phyloP scores from a whole-genome alignment of 2,329 filamentous ascomycete species.

The Amylocarpus encephaloides region DNA sequence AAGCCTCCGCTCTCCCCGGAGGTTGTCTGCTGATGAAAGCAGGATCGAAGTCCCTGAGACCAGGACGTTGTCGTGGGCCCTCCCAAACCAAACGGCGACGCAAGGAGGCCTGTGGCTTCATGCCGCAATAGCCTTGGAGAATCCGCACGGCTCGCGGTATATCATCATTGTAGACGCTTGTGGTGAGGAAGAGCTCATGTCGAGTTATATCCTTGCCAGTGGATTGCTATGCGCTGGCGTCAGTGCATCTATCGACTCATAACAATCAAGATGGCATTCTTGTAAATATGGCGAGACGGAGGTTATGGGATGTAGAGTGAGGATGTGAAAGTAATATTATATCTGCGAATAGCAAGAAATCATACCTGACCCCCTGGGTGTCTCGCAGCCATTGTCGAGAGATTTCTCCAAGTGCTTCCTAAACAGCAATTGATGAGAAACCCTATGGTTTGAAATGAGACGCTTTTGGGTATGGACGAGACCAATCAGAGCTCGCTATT shows the following conservation, averaged over 20 bases:
- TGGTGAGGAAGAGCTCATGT: constrained; percentile 55
- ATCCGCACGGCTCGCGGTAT: constrained; percentile 45
- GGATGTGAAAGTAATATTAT: too few species aligned
- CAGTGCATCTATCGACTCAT: too few species aligned
- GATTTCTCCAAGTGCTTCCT: too few species aligned
- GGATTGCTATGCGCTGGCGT: not conserved
- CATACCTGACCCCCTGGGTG: too few species aligned
- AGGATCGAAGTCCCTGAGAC: constrained; percentile 21
- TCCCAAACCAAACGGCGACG: constrained; percentile 48
- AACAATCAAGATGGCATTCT: too few species aligned
- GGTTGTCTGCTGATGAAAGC: constrained; percentile 18
- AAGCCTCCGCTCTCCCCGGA: constrained; percentile 28
- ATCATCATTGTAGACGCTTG: constrained; percentile 45
- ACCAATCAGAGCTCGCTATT: not conserved
- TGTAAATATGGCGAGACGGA: not conserved
- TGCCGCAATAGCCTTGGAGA: constrained; percentile 51
- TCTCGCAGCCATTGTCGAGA: too few species aligned
- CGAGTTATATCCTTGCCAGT: constrained; percentile 33
- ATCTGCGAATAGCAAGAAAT: too few species aligned
- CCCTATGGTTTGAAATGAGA: not conserved
- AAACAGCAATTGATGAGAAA: too few species aligned
- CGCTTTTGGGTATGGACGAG: not conserved
- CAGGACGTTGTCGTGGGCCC: constrained; percentile 37
- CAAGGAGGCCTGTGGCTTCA: constrained; percentile 44
- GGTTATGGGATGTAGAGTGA: too few species aligned